Conservation (phyloP, 768 basidiomycete species). For the Kwoniella dendrophila region DNA sequence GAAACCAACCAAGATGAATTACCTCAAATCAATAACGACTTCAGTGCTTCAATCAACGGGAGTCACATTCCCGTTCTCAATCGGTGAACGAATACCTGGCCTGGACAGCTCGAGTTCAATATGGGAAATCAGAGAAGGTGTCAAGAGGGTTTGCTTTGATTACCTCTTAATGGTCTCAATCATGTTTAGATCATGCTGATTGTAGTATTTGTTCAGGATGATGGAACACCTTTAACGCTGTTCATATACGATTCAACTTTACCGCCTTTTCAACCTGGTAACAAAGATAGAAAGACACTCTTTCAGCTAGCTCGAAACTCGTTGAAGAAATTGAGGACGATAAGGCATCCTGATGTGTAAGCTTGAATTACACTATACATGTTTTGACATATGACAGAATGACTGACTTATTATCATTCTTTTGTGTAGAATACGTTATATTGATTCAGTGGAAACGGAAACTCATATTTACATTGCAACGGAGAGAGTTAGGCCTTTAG, state of each 20-base stretch:
- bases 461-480: constrained; percentile 87
- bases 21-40: constrained; percentile 60
- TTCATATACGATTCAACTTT: constrained; percentile 76
- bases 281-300: constrained; percentile 63
- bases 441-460: constrained; percentile 91
- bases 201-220: constrained; percentile 66
- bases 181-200: not conserved
- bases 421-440: constrained; percentile 72
- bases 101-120: constrained; percentile 67
- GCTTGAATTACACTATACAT: constrained; percentile 5
- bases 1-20: constrained; percentile 61
- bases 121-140: constrained; percentile 84
- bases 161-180: not conserved
- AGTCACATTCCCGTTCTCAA: constrained; percentile 80
- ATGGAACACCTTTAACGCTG: constrained; percentile 77
- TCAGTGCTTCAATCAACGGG: constrained; percentile 90
- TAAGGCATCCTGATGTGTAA: constrained; percentile 86
- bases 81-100: constrained; percentile 71
- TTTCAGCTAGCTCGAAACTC: constrained; percentile 84
- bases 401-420: not conserved
- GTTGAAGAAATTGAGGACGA: constrained; percentile 82
- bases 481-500: constrained; percentile 81
- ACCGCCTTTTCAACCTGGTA: constrained; percentile 49
- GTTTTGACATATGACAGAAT: not conserved
- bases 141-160: constrained; percentile 68